Evolutionary conservation across 2,329 filamentous ascomycete genomes (phyloP).

Genomic region (Botrytis fabae): DNA sequence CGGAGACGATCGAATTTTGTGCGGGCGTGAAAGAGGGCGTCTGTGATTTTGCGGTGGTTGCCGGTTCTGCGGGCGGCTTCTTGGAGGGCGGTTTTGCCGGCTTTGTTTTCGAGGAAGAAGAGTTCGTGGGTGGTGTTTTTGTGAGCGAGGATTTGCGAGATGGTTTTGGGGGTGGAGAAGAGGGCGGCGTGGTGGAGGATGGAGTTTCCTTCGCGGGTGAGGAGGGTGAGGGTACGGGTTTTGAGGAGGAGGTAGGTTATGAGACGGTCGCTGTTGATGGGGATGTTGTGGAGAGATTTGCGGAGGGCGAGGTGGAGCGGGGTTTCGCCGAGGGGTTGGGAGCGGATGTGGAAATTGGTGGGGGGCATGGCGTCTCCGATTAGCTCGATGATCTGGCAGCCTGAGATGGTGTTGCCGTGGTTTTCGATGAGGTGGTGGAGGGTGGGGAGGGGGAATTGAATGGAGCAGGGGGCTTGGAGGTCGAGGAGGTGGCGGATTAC

Average conservation of each 20-base stretch:
- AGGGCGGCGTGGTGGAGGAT: conserved; percentile 10
- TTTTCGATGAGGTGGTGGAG: conserved; percentile 13
- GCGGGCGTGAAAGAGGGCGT: neutral
- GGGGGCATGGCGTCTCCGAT: neutral
- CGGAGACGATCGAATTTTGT: neutral
- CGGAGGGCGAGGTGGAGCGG: conserved; percentile 16
- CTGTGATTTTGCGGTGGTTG: neutral
- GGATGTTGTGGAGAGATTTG: neutral
- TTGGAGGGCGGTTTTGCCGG: neutral
- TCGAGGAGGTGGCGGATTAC: neutral
- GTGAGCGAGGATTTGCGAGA: neutral
- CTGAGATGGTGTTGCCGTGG: neutral
- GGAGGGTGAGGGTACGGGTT: neutral
- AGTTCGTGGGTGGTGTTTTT: neutral
- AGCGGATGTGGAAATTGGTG: neutral
- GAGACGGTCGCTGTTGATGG: neutral
- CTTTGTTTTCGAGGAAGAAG: conserved; percentile 7
- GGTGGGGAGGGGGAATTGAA: conserved; percentile 4
- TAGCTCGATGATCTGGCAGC: neutral
- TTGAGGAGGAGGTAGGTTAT: neutral
- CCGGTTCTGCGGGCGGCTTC: conserved; percentile 4
- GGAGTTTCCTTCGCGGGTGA: conserved; percentile 2
- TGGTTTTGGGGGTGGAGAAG: neutral
- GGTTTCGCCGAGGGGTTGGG: neutral
- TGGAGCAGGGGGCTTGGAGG: neutral